These are phyloP conservation scores for Decorospora gaudefroyi DNA, from an alignment of 2,329 filamentous ascomycete species.

Conservation along the genomic window DNA sequence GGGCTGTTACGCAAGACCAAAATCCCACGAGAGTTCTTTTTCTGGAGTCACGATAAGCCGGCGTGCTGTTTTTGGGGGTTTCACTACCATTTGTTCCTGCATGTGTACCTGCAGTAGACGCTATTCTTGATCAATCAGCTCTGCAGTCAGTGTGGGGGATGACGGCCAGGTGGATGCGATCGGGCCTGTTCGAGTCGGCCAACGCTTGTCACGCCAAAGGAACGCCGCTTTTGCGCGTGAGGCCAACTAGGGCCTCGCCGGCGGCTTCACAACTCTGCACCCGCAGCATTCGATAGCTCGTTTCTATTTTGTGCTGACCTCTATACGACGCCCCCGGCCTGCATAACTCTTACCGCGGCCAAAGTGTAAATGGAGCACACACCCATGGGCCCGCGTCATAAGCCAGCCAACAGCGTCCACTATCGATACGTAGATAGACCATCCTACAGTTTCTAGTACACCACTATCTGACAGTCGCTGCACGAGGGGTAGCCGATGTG, in stretches of 20 bases:
- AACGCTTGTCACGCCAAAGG: constrained; percentile 35
- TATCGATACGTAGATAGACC: constrained; percentile 27
- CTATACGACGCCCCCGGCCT: constrained; percentile 34
- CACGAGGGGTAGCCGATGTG: constrained; percentile 3
- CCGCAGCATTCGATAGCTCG: constrained; percentile 42
- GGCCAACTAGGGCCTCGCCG: constrained; percentile 25
- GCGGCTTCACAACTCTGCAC: constrained; percentile 28
- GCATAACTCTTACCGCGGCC: constrained; percentile 35
- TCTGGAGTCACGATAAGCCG: constrained; percentile 26
- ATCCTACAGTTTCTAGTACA: constrained; percentile 10
- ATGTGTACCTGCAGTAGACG: constrained; percentile 50
- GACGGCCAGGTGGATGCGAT: constrained; percentile 25
- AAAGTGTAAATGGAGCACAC: constrained; percentile 13
- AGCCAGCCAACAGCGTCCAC: constrained; percentile 6
- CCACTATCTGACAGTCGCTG: constrained; percentile 3
- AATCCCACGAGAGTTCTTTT: constrained; percentile 19
- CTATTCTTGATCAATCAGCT: constrained; percentile 29
- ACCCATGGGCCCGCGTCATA: constrained; percentile 11
- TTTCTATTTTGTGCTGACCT: constrained; percentile 44
- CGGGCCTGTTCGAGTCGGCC: constrained; percentile 32
- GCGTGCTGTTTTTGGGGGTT: constrained; percentile 17
- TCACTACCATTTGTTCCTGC: constrained; percentile 28
- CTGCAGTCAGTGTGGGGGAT: constrained; percentile 40
- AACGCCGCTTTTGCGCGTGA: constrained; percentile 23
- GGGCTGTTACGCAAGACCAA: neutral